Evolutionary conservation across 106 monocot species (phyloP).

Genomic region (Dactylorhiza incarnata): DNA sequence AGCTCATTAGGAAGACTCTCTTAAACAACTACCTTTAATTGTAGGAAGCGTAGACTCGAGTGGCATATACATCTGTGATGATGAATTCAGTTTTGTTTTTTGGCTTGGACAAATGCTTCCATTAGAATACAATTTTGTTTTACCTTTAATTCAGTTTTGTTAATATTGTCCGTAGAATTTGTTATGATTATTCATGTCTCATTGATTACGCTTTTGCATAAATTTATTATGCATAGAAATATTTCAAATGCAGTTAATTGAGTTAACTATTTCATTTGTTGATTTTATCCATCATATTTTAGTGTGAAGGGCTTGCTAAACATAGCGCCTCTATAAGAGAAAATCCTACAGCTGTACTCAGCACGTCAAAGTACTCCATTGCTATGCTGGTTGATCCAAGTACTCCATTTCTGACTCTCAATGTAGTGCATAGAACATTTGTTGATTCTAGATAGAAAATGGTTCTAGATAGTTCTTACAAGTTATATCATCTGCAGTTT

Average conservation of each 20-base stretch:
- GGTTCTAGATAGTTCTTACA: no score
- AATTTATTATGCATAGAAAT: no score
- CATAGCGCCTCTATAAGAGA: slow-evolving; percentile 72
- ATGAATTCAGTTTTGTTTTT: slow-evolving; percentile 75
- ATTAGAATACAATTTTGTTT: slow-evolving; percentile 49
- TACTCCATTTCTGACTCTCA: no score
- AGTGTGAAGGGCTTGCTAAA: slow-evolving; percentile 82
- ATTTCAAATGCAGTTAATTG: no score
- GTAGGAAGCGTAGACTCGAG: slow-evolving; percentile 54
- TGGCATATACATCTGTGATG: slow-evolving; percentile 68
- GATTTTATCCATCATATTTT: no score
- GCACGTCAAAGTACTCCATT: slow-evolving; percentile 84
- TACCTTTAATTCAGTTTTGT: slow-evolving; percentile 48
- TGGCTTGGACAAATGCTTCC: slow-evolving; percentile 83
- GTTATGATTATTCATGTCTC: no score
- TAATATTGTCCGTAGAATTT: neutral
- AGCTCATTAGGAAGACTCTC: slow-evolving; percentile 19
- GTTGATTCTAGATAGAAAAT: no score
- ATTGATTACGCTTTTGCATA: no score
- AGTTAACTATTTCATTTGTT: no score
- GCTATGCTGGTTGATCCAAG: slow-evolving; percentile 94
- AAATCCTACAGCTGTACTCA: slow-evolving; percentile 75
- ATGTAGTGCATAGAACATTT: no score
- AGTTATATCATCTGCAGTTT: no score
- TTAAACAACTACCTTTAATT: slow-evolving; percentile 47